Conservation (phyloP, 495 filamentous ascomycete genomes). For the Aspergillus sclerotioniger region DNA sequence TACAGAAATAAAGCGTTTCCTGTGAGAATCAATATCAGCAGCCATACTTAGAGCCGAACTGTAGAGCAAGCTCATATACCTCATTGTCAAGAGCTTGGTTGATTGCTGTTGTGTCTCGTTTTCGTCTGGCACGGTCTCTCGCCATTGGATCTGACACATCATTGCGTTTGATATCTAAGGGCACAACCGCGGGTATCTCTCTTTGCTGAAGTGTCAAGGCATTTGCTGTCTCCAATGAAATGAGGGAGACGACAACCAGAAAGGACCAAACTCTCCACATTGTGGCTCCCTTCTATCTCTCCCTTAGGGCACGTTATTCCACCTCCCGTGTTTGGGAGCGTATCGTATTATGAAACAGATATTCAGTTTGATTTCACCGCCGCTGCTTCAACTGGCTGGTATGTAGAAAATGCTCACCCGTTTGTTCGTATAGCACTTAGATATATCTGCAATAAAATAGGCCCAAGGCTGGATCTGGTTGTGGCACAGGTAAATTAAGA, state of each 20-base stretch:
- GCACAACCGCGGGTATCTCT: conserved; percentile 36
- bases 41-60: not conserved
- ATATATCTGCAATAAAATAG: too few relatives aligned
- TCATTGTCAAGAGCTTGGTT: conserved; percentile 42
- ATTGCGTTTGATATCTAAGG: conserved; percentile 41
- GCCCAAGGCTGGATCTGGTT: not conserved
- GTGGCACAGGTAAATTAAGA: not conserved
- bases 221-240: conserved; percentile 15
- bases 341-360: not conserved
- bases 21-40: conserved; percentile 10
- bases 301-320: not conserved
- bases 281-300: not conserved
- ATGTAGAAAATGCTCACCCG: too few relatives aligned
- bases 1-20: conserved; percentile 65
- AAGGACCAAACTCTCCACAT: not conserved
- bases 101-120: conserved; percentile 33
- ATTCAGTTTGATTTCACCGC: not conserved
- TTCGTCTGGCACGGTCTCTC: conserved; percentile 35
- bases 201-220: conserved; percentile 30
- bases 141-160: conserved; percentile 30
- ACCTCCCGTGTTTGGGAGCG: not conserved
- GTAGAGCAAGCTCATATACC: conserved; percentile 21
- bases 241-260: conserved; percentile 16
- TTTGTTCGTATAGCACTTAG: too few relatives aligned
- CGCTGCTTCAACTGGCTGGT: too few relatives aligned